phyloP scores from a whole-genome alignment of 495 filamentous ascomycete species.

The Xylaria sp. region DNA sequence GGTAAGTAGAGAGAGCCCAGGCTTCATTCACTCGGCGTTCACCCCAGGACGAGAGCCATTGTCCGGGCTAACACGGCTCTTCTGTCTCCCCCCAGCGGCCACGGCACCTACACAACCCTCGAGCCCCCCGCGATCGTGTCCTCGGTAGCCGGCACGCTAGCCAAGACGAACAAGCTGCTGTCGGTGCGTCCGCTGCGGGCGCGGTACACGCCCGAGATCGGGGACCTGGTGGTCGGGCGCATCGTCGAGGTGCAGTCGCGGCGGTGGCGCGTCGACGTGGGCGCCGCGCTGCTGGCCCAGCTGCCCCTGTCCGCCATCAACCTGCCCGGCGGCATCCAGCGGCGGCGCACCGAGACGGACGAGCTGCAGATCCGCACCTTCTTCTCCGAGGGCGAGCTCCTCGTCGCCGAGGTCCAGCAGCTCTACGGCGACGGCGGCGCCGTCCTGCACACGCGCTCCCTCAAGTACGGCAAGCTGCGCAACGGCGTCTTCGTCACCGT shows the following conservation, averaged over 20 bases:
- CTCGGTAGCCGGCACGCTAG: conserved; percentile 84
- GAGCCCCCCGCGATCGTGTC: conserved; percentile 73
- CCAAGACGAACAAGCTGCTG: conserved; percentile 94
- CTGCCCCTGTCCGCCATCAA: conserved; percentile 91
- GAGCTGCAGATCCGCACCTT: conserved; percentile 94
- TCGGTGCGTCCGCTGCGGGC: conserved; percentile 87
- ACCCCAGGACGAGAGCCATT: neutral
- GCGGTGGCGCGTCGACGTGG: conserved; percentile 94
- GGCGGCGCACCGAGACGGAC: conserved; percentile 89
- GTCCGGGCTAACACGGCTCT: conserved; percentile 18
- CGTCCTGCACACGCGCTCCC: conserved; percentile 81
- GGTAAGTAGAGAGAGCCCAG: conserved; percentile 52
- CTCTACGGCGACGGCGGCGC: conserved; percentile 83
- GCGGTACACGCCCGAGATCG: conserved; percentile 95
- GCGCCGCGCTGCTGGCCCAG: conserved; percentile 78
- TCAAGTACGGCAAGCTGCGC: conserved; percentile 93
- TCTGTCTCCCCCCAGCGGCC: conserved; percentile 61
- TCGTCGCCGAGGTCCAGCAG: conserved; percentile 90
- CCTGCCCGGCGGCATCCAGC: conserved; percentile 89
- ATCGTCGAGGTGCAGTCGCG: conserved; percentile 89
- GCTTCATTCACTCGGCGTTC: neutral
- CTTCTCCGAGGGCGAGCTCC: conserved; percentile 87
- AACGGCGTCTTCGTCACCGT: conserved; percentile 90
- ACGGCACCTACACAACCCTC: conserved; percentile 76
- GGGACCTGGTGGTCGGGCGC: conserved; percentile 91